Percentiles rank a stretch among this genome's conserved stretches.
Evolutionary conservation across 257 asterid species (phyloP).

Genomic region (Salvia rosmarinus): DNA sequence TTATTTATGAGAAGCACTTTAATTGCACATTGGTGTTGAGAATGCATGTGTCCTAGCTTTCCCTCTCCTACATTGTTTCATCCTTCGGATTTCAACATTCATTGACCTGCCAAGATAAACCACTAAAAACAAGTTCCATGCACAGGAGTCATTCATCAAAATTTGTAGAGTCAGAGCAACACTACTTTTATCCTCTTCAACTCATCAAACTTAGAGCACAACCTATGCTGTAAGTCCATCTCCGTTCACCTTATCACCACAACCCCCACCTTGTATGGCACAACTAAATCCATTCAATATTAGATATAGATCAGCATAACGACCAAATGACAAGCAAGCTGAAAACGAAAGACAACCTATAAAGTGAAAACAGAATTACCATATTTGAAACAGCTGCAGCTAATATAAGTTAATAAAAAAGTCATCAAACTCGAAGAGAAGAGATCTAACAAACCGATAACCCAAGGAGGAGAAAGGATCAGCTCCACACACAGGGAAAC

Average conservation of each 20-base stretch:
- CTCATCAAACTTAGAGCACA: neutral
- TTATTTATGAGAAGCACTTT: neutral
- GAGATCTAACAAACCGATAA: constrained; percentile 16
- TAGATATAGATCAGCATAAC: constrained; percentile 1
- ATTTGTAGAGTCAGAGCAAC: neutral
- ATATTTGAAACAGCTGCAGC: constrained; percentile 11
- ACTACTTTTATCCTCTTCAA: neutral
- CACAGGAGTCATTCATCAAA: constrained; percentile 14
- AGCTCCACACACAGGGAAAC: constrained; percentile 15
- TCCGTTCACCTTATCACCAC: constrained; percentile 14
- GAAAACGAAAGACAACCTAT: neutral
- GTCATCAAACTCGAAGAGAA: constrained; percentile 9
- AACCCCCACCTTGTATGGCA: neutral
- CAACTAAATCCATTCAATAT: neutral
- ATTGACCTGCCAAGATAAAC: neutral
- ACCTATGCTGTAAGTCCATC: neutral
- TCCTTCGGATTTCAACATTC: constrained; percentile 18
- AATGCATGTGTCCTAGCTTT: constrained; percentile 18
- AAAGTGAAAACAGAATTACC: constrained; percentile 11
- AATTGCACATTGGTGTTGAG: neutral
- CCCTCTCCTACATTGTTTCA: neutral
- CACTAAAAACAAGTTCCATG: neutral
- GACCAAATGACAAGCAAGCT: neutral
- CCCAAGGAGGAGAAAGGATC: constrained; percentile 8
- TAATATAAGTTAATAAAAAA: neutral